Conservation (phyloP, 2,329 filamentous ascomycete genomes). For the Shiraia sp. region DNA sequence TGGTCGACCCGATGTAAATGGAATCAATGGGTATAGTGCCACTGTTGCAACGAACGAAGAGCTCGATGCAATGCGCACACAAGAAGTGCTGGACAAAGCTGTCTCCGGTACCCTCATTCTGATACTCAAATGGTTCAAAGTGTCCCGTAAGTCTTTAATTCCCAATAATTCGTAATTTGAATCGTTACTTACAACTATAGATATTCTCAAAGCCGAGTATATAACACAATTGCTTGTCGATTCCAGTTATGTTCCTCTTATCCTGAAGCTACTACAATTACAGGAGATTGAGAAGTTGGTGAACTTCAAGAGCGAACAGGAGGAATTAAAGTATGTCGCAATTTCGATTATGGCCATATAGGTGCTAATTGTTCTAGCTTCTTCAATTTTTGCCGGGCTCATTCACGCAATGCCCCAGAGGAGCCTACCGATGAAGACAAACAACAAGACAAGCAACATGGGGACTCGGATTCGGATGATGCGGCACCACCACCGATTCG, state of each 20-base stretch:
- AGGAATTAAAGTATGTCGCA: conserved; percentile 71
- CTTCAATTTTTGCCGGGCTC: conserved; percentile 83
- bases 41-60: conserved; percentile 62
- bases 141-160: conserved; percentile 75
- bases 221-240: conserved; percentile 90
- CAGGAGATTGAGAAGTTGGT: conserved; percentile 92
- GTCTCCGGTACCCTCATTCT: conserved; percentile 86
- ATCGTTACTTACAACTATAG: conserved; percentile 48
- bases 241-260: conserved; percentile 90
- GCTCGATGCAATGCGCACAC: conserved; percentile 75
- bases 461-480: conserved; percentile 59
- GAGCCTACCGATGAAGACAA: conserved; percentile 24
- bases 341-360: conserved; percentile 1
- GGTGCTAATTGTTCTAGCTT: conserved; percentile 62
- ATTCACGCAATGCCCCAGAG: conserved; percentile 62
- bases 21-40: conserved; percentile 33
- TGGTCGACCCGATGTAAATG: conserved; percentile 37
- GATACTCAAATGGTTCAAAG: conserved; percentile 94
- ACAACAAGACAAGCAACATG: conserved; percentile 21
- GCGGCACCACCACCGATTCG: conserved; percentile 80
- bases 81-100: conserved; percentile 89
- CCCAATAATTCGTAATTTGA: too few relatives aligned
- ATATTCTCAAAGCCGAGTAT: conserved; percentile 95
- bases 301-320: conserved; percentile 80
- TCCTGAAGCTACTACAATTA: conserved; percentile 90